phyloP scores from a whole-genome alignment of 352 stramenopile species.

The Peronospora farinosa region DNA sequence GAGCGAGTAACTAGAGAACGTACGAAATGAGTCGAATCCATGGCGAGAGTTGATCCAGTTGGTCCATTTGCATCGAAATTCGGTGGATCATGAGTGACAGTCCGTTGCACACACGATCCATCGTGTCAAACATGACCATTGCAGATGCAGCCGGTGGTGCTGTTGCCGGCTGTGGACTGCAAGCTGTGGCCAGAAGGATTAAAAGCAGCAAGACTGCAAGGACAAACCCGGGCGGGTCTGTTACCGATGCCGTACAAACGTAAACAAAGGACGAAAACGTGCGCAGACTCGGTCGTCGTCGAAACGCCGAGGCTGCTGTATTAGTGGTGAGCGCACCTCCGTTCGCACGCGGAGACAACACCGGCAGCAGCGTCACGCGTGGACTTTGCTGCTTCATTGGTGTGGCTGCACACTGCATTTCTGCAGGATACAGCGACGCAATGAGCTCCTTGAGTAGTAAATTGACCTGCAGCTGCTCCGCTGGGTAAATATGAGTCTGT shows the following conservation, averaged over 20 bases:
- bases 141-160: constrained; percentile 31
- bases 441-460: constrained; percentile 60
- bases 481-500: constrained; percentile 16
- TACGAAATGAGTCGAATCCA: constrained; percentile 58
- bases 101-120: constrained; percentile 59
- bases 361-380: constrained; percentile 16
- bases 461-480: constrained; percentile 54
- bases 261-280: constrained; percentile 68
- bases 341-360: constrained; percentile 9
- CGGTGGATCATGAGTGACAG: constrained; percentile 58
- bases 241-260: constrained; percentile 60
- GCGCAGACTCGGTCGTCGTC: constrained; percentile 37
- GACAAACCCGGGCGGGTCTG: constrained; percentile 64
- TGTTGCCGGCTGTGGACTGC: constrained; percentile 46
- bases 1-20: constrained; percentile 29
- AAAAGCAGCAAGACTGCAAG: constrained; percentile 65
- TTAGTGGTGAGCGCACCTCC: constrained; percentile 16
- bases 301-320: constrained; percentile 28
- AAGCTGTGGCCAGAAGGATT: constrained; percentile 50
- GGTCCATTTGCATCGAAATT: constrained; percentile 53
- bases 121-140: constrained; percentile 38
- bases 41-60: constrained; percentile 46
- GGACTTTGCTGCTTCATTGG: constrained; percentile 39
- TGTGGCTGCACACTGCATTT: constrained; percentile 33
- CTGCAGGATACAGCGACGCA: constrained; percentile 43